A percentile compares a stretch with the other conserved stretches of the same genome.
Conservation (phyloP, 805 yeast genomes). For the Lipomyces anomalus region DNA sequence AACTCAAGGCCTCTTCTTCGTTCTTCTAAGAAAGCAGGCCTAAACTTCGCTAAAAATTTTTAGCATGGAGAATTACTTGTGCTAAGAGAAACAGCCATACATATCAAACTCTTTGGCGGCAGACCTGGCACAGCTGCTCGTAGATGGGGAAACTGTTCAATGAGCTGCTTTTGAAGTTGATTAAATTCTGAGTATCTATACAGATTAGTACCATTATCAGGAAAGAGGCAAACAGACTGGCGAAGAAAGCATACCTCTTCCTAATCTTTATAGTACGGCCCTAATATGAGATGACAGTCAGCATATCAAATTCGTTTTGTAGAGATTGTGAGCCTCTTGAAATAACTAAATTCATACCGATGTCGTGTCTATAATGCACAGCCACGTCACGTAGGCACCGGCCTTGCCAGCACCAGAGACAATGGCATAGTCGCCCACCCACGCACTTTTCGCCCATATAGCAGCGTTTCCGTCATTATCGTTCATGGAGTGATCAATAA, state of each 20-base stretch:
- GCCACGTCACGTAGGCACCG: conserved; percentile 42
- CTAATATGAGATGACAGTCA: conserved; percentile 1
- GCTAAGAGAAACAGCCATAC: conserved; percentile 9
- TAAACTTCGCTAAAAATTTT: conserved; percentile 27
- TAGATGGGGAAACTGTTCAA: conserved; percentile 35
- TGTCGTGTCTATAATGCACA: conserved; percentile 36
- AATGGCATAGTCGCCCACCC: conserved; percentile 38
- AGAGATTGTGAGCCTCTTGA: not conserved
- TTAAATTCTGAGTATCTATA: conserved; percentile 64
- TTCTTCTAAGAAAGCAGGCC: conserved; percentile 34
- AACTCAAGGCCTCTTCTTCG: conserved; percentile 43
- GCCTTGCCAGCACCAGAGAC: conserved; percentile 36
- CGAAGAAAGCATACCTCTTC: conserved; percentile 7
- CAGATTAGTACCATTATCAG: not conserved
- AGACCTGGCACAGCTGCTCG: conserved; percentile 39
- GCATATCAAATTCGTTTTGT: not conserved
- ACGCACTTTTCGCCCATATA: conserved; percentile 39
- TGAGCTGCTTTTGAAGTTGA: conserved; percentile 40
- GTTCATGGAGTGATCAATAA: conserved; percentile 34
- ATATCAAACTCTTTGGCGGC: conserved; percentile 41
- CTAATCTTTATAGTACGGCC: conserved; percentile 8
- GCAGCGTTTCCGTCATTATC: conserved; percentile 14
- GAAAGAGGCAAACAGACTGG: not conserved
- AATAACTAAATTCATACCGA: conserved; percentile 24
- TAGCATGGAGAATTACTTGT: conserved; percentile 17